phyloP scores from a whole-genome alignment of 1,284 basidiomycete genomes.

The Ganoderma boninense region DNA sequence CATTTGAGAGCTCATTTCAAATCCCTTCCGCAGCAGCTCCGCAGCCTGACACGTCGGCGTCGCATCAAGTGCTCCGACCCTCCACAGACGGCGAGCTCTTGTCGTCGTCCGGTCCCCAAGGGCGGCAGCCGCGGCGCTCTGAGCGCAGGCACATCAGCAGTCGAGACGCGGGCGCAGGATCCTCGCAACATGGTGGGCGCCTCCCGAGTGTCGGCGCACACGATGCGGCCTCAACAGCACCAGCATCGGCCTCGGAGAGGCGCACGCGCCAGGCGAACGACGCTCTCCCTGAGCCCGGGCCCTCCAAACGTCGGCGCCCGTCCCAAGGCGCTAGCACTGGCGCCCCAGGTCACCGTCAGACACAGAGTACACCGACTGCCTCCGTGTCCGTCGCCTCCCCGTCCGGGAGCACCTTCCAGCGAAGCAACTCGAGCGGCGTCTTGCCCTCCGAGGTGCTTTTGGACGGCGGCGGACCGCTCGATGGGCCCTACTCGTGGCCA shows the following conservation, averaged over 20 bases:
- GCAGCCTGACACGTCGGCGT: slow-evolving; percentile 10
- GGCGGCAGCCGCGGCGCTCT: not conserved
- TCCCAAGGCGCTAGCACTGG: not conserved
- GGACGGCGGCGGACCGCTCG: not conserved
- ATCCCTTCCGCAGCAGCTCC: slow-evolving; percentile 11
- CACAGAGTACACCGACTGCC: not conserved
- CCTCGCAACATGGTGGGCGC: slow-evolving; percentile 11
- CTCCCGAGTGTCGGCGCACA: slow-evolving; percentile 18
- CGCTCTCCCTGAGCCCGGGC: not conserved
- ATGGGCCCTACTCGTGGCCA: slow-evolving; percentile 19
- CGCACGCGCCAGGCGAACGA: not conserved
- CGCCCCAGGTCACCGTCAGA: not conserved
- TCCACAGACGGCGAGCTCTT: not conserved
- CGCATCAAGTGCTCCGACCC: slow-evolving; percentile 17
- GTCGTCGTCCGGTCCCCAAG: not conserved
- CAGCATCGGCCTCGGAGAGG: not conserved
- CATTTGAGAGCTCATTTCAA: slow-evolving; percentile 25
- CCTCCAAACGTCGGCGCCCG: not conserved
- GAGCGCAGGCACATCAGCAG: slow-evolving; percentile 2
- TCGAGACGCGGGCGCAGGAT: slow-evolving; percentile 4
- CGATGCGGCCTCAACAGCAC: slow-evolving; percentile 10
- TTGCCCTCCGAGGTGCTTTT: slow-evolving; percentile 14
- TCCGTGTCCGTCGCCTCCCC: not conserved
- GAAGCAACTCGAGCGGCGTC: slow-evolving; percentile 20
- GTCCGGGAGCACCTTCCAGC: not conserved